Base-by-base conservation (phyloP, 1,284 basidiomycete genomes). In the Boletus sp. region DNA sequence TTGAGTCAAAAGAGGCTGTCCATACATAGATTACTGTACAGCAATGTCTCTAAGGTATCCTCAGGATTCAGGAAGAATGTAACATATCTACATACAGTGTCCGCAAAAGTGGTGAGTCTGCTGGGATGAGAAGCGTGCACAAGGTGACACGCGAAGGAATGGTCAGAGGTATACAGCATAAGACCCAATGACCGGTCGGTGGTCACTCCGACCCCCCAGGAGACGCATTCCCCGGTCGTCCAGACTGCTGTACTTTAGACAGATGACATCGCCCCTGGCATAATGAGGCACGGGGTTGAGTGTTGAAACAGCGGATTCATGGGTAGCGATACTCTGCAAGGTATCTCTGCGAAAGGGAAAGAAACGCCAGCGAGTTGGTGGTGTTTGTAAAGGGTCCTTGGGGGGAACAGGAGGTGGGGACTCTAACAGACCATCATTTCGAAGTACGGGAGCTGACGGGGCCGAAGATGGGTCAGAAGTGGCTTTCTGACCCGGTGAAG, bases 171-270 rank as follows among this genome's bases (percentile, higher is more conserved):
- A 87, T 44, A 85, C 69, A 36, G 76, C 77, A 60, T 84, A 89
- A 23, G 77, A 76, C 51, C 85, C 86, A 54, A 91, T 81, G 22
- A 91, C 88, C 1, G 88, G 89, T 40, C 89, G 69, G 59, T 88
- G 86, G 62, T 88, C 85, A 55, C 84, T 87, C 41, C 83, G 74
- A n/a, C 82, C 90, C 62, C 88, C 84, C 27, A 92, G 62, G 41
- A 76, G 69, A 45, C 81, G 74, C 88, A 91, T 91, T 9, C 74
- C 81, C 25, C 73, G 72, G 61, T 92, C 89, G 56, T 90, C 85
- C 35, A 92, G 69, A 16, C 84, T 87, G 55, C 76, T 70, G 62
- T 92, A 92, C 37, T 71, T 71, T 12, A 91, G 63, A 60, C 87
- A 88, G 3, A 80, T 67, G 4, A 89, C 72, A 37, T 88, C 84